phyloP scores from a whole-genome alignment of 805 yeast species.

The Jamesozyma piceae region DNA sequence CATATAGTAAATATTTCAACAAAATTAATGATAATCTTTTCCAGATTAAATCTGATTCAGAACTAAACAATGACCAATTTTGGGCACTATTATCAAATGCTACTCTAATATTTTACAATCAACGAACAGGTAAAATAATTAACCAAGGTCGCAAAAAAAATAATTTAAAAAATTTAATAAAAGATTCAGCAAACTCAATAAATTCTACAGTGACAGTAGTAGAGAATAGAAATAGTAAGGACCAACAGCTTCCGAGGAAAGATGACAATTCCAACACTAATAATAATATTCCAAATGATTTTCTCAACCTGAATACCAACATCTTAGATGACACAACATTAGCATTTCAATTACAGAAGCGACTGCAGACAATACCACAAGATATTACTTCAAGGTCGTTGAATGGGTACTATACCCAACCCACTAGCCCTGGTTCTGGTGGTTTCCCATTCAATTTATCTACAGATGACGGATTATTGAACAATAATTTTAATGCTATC shows the following conservation, averaged over 20 bases:
- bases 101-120: constrained; percentile 22
- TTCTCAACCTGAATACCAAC: constrained; percentile 5
- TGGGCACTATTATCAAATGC: constrained; percentile 23
- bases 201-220: neutral
- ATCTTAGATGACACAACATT: constrained; percentile 13
- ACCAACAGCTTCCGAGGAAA: constrained; percentile 1
- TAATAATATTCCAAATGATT: constrained; percentile 3
- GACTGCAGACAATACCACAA: constrained; percentile 22
- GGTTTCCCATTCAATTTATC: constrained; percentile 5
- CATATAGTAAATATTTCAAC: constrained; percentile 25
- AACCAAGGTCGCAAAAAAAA: constrained; percentile 14
- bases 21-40: constrained; percentile 24
- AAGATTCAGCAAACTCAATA: neutral
- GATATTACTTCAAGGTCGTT: constrained; percentile 20
- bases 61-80: constrained; percentile 20
- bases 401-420: constrained; percentile 28
- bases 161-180: neutral
- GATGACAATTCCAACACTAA: neutral
- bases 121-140: constrained; percentile 24
- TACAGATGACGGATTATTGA: constrained; percentile 2
- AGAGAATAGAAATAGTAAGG: neutral
- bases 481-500: constrained; percentile 4
- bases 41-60: constrained; percentile 24
- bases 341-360: constrained; percentile 22
- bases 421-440: constrained; percentile 23